A percentile compares a stretch with the other conserved stretches of the same genome.
phyloP scores from a whole-genome alignment of 1,139 yeast species.

The Taphrina betulina region DNA sequence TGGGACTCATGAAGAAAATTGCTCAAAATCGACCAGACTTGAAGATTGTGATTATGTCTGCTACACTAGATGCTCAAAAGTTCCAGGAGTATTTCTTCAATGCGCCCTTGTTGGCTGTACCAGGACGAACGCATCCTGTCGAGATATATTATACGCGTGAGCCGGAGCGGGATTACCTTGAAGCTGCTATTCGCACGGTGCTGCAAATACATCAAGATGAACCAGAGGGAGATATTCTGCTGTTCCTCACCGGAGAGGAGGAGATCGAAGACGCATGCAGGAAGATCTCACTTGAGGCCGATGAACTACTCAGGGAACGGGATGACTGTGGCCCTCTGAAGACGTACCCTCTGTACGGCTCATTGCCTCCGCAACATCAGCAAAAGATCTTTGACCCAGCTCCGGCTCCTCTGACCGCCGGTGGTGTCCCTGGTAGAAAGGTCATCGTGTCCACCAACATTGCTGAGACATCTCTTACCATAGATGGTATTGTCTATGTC shows the following conservation, averaged over 20 bases:
- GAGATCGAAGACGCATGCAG: conserved; percentile 97
- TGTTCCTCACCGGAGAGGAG: conserved; percentile 95
- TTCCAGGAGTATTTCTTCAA: conserved; percentile 84
- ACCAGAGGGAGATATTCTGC: conserved; percentile 83
- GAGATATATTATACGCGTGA: conserved; percentile 97
- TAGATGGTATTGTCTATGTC: conserved; percentile 95
- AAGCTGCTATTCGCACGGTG: conserved; percentile 91
- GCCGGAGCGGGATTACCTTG: conserved; percentile 89
- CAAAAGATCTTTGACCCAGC: conserved; percentile 92
- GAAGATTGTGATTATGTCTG: conserved; percentile 93
- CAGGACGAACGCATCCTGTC: conserved; percentile 97
- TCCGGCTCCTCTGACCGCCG: conserved; percentile 59
- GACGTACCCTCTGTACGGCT: conserved; percentile 92
- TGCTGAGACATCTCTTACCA: conserved; percentile 96
- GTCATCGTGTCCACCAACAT: conserved; percentile 92
- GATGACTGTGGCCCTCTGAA: conserved; percentile 75
- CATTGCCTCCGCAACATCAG: conserved; percentile 93
- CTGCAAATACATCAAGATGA: conserved; percentile 96
- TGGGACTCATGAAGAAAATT: conserved; percentile 90
- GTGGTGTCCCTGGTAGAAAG: conserved; percentile 88
- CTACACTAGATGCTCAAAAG: conserved; percentile 95
- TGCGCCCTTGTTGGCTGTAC: conserved; percentile 93
- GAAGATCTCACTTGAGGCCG: conserved; percentile 81
- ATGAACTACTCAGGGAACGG: conserved; percentile 81
- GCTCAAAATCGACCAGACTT: conserved; percentile 77